These are phyloP conservation scores for Lodderomyces jiufengensis DNA, from an alignment of 1,139 yeast species.

Conservation along the genomic window DNA sequence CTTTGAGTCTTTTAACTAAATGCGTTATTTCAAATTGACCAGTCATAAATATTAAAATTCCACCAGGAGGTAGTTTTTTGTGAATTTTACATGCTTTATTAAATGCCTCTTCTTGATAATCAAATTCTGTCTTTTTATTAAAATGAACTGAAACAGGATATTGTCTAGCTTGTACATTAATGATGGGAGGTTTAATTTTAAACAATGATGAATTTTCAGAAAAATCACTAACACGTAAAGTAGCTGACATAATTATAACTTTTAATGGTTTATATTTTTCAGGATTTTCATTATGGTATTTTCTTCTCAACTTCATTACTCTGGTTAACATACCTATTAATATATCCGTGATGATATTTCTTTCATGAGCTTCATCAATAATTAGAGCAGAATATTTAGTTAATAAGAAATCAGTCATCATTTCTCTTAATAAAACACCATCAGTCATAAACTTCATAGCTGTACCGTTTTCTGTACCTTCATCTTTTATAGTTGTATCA, in stretches of 20 bases:
- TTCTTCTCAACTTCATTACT: conserved; percentile 71
- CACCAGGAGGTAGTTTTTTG: conserved; percentile 84
- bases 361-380: conserved; percentile 97
- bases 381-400: conserved; percentile 80
- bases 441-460: conserved; percentile 96
- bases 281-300: conserved; percentile 48
- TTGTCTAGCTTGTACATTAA: conserved; percentile 92
- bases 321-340: conserved; percentile 92
- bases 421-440: conserved; percentile 90
- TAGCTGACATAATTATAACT: conserved; percentile 87
- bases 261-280: conserved; percentile 55
- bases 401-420: conserved; percentile 81
- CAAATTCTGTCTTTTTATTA: conserved; percentile 69
- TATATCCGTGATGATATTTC: conserved; percentile 93
- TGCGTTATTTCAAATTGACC: conserved; percentile 89
- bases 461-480: conserved; percentile 51
- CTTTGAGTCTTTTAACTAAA: conserved; percentile 64
- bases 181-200: conserved; percentile 77
- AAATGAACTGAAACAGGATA: conserved; percentile 93
- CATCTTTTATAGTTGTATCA: conserved; percentile 65
- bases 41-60: conserved; percentile 85
- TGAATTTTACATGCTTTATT: conserved; percentile 86
- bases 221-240: conserved; percentile 88
- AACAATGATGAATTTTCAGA: conserved; percentile 76
- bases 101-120: conserved; percentile 85